Percentiles rank a stretch among this genome's conserved stretches.
phyloP scores from a whole-genome alignment of 108 stramenopile genomes.

The Conticribra weissflogii region DNA sequence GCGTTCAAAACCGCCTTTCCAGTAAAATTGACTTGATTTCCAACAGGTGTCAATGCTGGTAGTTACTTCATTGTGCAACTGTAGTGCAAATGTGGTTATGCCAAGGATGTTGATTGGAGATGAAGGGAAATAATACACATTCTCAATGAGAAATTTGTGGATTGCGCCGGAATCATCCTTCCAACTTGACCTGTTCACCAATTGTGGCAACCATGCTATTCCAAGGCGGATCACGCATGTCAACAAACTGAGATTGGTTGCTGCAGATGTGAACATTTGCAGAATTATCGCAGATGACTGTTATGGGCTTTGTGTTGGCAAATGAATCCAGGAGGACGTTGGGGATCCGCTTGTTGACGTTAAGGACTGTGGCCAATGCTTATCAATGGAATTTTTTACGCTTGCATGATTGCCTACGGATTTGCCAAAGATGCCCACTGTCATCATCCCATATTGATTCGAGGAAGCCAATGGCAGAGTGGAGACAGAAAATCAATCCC shows the following conservation, averaged over 20 bases:
- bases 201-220: background rate
- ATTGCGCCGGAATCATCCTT: background rate
- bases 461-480: too few relatives aligned
- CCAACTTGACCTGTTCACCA: background rate
- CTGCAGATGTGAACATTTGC: background rate
- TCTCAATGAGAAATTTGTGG: background rate
- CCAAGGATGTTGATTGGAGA: conserved; percentile 7
- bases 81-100: background rate
- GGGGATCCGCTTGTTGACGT: background rate
- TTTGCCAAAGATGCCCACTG: too few relatives aligned
- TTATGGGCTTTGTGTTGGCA: background rate
- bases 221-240: background rate
- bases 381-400: background rate
- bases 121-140: background rate
- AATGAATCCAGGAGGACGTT: background rate
- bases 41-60: background rate
- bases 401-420: background rate
- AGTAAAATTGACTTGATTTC: conserved; percentile 1
- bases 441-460: too few relatives aligned
- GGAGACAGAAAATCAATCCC: too few relatives aligned
- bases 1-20: conserved; percentile 1
- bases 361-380: background rate
- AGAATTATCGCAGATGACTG: conserved; percentile 1
- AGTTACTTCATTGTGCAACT: background rate
- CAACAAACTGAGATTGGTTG: background rate